Conservation (phyloP, 1,284 basidiomycete species). For the Pseudozyma hubeiensis region DNA sequence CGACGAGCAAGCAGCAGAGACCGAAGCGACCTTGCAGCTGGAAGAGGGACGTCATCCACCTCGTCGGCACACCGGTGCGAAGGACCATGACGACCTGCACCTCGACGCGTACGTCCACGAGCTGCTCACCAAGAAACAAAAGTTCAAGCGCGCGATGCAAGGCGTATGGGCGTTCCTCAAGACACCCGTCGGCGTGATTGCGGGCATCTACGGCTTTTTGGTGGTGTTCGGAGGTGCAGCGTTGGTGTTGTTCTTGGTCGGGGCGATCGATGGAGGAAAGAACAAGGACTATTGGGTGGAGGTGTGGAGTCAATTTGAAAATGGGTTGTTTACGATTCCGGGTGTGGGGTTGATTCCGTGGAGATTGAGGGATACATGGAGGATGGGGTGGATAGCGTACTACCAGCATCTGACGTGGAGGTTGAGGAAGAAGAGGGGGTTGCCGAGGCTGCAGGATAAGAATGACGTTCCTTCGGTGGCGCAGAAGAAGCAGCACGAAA, state of each 20-base stretch:
- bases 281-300: conserved; percentile 75
- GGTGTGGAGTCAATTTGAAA: conserved; percentile 80
- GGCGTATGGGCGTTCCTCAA: conserved; percentile 86
- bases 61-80: neutral
- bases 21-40: conserved; percentile 31
- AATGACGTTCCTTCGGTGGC: conserved; percentile 47
- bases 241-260: conserved; percentile 44
- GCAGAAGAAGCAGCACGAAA: conserved; percentile 71
- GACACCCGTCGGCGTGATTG: conserved; percentile 77
- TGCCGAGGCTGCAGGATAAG: conserved; percentile 38
- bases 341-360: conserved; percentile 76
- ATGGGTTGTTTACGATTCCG: conserved; percentile 83
- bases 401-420: conserved; percentile 64
- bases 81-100: conserved; percentile 36
- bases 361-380: conserved; percentile 80
- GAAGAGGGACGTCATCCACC: conserved; percentile 25
- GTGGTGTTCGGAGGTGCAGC: conserved; percentile 53
- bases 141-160: conserved; percentile 74
- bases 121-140: conserved; percentile 41
- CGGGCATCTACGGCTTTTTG: conserved; percentile 81
- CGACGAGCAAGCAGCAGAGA: conserved; percentile 12
- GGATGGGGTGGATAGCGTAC: conserved; percentile 78
- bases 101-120: conserved; percentile 47
- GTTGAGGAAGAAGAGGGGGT: conserved; percentile 30
- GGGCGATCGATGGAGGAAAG: conserved; percentile 38